These are phyloP conservation scores for Ogataea paraovalis DNA, from an alignment of 805 yeast genomes.

Conservation along the genomic window DNA sequence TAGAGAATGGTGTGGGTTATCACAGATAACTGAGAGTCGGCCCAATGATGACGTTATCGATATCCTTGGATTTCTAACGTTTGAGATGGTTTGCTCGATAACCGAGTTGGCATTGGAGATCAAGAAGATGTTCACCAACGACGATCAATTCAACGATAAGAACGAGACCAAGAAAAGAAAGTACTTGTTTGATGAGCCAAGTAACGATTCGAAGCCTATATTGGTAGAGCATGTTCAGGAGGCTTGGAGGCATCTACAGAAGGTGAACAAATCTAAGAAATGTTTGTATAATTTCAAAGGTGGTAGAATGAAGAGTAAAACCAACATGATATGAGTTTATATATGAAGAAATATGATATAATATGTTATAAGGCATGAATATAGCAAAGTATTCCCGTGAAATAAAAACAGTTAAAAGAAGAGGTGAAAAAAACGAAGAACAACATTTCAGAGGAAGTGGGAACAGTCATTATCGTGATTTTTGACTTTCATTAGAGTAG, in stretches of 20 bases:
- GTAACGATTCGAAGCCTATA: conserved; percentile 74
- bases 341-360: too few species aligned
- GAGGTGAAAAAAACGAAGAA: too few species aligned
- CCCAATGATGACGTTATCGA: conserved; percentile 97
- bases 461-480: too few species aligned
- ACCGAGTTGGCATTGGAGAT: conserved; percentile 89
- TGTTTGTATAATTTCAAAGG: conserved; percentile 72
- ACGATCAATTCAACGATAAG: conserved; percentile 28
- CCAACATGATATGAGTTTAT: conserved; percentile 40
- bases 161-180: conserved; percentile 49
- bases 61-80: conserved; percentile 89
- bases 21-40: conserved; percentile 78
- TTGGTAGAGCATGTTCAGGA: conserved; percentile 78
- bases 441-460: too few species aligned
- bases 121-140: conserved; percentile 52
- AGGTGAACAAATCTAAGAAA: conserved; percentile 48
- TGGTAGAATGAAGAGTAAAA: conserved; percentile 51
- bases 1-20: conserved; percentile 92
- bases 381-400: too few species aligned
- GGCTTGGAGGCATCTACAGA: conserved; percentile 82
- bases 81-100: conserved; percentile 91
- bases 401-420: too few species aligned
- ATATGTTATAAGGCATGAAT: too few species aligned
- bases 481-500: too few species aligned
- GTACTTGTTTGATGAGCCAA: conserved; percentile 82